Conservation (phyloP, 495 filamentous ascomycete species). For the Hapsidospora chrysogenum region DNA sequence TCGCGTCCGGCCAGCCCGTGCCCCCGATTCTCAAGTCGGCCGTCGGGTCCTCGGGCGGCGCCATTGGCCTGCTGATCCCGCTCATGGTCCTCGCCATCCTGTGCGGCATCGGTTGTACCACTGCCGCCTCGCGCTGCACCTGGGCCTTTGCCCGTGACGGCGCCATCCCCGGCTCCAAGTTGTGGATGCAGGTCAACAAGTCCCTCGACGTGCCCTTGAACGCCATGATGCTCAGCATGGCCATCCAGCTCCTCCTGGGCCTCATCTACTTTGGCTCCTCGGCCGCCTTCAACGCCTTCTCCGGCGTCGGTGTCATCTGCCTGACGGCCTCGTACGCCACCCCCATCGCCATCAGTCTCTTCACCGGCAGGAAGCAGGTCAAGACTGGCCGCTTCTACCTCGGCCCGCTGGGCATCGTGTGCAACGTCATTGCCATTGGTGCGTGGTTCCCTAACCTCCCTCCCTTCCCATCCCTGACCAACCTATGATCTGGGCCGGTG, state of each 20-base stretch:
- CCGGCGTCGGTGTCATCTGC: slow-evolving; percentile 43
- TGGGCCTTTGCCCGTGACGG: slow-evolving; percentile 46
- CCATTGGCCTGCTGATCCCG: slow-evolving; percentile 28
- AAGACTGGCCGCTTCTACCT: slow-evolving; percentile 37
- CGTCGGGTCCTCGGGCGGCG: slow-evolving; percentile 25
- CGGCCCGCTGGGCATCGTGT: slow-evolving; percentile 33
- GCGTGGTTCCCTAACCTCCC: slow-evolving; percentile 9
- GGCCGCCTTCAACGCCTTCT: slow-evolving; percentile 41
- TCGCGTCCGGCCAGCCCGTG: slow-evolving; percentile 22
- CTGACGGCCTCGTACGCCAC: slow-evolving; percentile 40
- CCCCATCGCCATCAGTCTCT: slow-evolving; percentile 38
- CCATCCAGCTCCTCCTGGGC: slow-evolving; percentile 25
- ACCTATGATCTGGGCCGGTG: not conserved
- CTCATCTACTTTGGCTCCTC: slow-evolving; percentile 37
- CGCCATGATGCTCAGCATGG: slow-evolving; percentile 33
- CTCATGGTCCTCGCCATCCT: slow-evolving; percentile 35
- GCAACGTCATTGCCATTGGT: slow-evolving; percentile 39
- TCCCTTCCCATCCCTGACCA: slow-evolving; percentile 7
- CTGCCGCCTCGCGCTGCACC: slow-evolving; percentile 39
- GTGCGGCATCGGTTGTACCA: slow-evolving; percentile 44
- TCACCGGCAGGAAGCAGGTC: slow-evolving; percentile 33
- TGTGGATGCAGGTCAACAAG: slow-evolving; percentile 26
- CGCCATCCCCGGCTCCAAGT: slow-evolving; percentile 38
- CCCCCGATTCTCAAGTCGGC: slow-evolving; percentile 27
- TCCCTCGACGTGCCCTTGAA: slow-evolving; percentile 30